Base-by-base conservation (phyloP, 2,329 filamentous ascomycete genomes). In the Colletotrichum sp. region DNA sequence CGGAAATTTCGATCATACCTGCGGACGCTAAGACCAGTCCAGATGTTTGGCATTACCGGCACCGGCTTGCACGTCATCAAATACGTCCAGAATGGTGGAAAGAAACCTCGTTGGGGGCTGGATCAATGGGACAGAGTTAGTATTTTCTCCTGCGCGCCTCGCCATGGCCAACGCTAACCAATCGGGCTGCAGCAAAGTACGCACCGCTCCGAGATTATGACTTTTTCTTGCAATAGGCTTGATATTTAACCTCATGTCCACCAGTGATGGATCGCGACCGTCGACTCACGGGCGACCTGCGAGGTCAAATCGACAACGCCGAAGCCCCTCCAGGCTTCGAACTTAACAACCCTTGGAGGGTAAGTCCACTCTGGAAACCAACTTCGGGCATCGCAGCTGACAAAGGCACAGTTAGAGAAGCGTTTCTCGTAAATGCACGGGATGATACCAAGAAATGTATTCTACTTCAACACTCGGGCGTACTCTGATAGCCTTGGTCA, bases 231-330 rank as follows among this genome's bases (percentile, higher is more conserved):
- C 24, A 64, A 39, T 21, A 36, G 15, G 72, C 21, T 24, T 8
- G 12, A 24, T 52, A 13, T 72, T 73, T 76, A 75, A 76, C 71
- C n/a, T 21, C 44, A 57, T 72, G 15, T 71, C 39, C 44, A 76
- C 32, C 70, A 93, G 92, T 93, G 92, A 93, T 93, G 91, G 88
- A 92, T 72, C 90, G 92, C 80, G 92, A 93, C 80, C 87, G 88
- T 77, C 88, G 92, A 81, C 86, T 93, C 77, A 93, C 92, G 9
- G 91, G 92, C 62, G 86, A 84, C 63, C 79, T 92, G 77, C 87
- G 91, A 83, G 92, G 91, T 49, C 92, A 93, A 81, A 88, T 85
- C 72, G 90, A 92, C 81, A 86, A 85, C 30, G 83, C 90, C 57
- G 82, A 86, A 78, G 91, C 92, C 26, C 91, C 92, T 21, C 81